Evolutionary conservation across 1,139 yeast genomes (phyloP).

Genomic region (Candida neerlandica): DNA sequence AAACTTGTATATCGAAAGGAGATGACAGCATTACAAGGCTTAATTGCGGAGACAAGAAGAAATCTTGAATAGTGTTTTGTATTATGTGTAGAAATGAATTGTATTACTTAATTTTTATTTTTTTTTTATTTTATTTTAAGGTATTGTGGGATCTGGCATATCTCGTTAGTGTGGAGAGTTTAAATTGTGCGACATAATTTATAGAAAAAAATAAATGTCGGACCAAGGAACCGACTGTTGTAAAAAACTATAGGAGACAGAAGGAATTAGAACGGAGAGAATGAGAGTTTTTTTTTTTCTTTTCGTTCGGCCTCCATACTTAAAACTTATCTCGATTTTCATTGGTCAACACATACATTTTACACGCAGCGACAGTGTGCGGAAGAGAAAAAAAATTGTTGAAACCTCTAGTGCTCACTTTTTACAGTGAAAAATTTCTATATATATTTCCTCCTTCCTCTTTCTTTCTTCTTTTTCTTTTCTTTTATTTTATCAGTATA

Average conservation of each 20-base stretch:
- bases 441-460: conserved; percentile 13
- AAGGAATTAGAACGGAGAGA: background rate
- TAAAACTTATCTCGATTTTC: conserved; percentile 1
- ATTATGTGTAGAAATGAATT: conserved; percentile 1
- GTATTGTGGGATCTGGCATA: too few species aligned
- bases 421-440: conserved; percentile 9
- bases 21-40: conserved; percentile 23
- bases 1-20: conserved; percentile 23
- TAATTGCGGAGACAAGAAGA: conserved; percentile 18
- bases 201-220: background rate
- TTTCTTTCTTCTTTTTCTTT: conserved; percentile 16
- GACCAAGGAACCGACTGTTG: too few species aligned
- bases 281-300: too few species aligned
- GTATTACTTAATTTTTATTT: too few species aligned
- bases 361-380: conserved; percentile 4
- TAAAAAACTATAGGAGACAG: too few species aligned
- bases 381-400: conserved; percentile 7
- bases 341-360: conserved; percentile 5
- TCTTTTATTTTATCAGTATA: conserved; percentile 14
- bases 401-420: conserved; percentile 4
- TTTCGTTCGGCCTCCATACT: conserved; percentile 1
- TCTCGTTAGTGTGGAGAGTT: too few species aligned
- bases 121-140: too few species aligned
- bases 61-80: conserved; percentile 10
- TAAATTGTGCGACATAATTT: background rate